Base-by-base conservation (phyloP, 139 green algal species). In the Volvox africanus region DNA sequence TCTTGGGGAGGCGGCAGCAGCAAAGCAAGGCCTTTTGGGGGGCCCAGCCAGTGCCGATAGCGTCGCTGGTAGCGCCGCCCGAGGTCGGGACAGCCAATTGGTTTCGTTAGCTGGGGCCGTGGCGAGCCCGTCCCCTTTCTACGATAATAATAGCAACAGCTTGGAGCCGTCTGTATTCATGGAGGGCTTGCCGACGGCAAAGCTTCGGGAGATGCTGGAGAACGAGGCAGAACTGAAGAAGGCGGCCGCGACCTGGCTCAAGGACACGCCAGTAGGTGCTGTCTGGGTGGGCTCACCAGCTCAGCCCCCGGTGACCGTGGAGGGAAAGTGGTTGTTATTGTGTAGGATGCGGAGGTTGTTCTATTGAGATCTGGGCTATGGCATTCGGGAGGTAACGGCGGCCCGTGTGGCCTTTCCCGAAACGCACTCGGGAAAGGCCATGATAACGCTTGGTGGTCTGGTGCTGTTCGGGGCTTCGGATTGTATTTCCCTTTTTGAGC, bases 131-230 rank as follows among this genome's bases (percentile, higher is more conserved):
- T 55, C 44, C 5, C 5, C 44, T 9, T 55, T 55, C 9, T 55
- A 55, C 44, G 44, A 55, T 55, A 55, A 55, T 9, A 55, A 9
- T 55, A 55, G 44, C 9, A 55, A 55, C 44, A 55, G 44, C 44
- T 14, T 55, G 44, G 44, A 55, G 44, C 44, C 75, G 28, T 26
- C 50, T 75, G 30, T 11, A 9, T 84, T 67, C 76, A 88, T 96
- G 44, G 80, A 89, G 0, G 44, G 44, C 22, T 89, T 96, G 82
- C 32, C 80, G 20, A 87, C 90, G 11, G 68, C 73, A 2, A 44
- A 96, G 92, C 83, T 97, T 55, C 69, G 89, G 36, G n/a, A 82
- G 12, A 82, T 95, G 36, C 69, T 97, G 17, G 67, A 19, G 17
- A 90, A 96, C 22, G 75, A 93, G n/a, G 69, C 30, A 13, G 87